Evolutionary conservation across 345 rosid genomes (phyloP).

Genomic region (Punica granatum): DNA sequence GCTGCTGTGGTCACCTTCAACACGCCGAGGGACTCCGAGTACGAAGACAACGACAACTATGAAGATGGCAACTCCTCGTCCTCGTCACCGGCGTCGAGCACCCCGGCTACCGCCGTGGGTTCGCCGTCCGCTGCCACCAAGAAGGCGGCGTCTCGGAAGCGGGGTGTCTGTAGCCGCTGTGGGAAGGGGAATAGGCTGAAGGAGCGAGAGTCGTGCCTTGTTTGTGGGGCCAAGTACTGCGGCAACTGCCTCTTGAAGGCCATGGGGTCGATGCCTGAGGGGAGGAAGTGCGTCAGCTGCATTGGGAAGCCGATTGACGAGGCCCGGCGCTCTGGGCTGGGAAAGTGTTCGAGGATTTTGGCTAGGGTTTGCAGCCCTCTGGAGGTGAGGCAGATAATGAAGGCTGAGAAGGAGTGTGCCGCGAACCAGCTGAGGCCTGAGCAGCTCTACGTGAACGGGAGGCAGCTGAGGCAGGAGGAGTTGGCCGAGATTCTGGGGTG

Average conservation of each 20-base stretch:
- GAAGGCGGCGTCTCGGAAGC: constrained; percentile 13
- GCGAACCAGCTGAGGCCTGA: constrained; percentile 62
- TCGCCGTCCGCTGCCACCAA: constrained; percentile 9
- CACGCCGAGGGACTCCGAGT: constrained; percentile 28
- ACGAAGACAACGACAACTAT: constrained; percentile 15
- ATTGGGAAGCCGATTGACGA: constrained; percentile 53
- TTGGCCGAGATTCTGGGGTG: constrained; percentile 40
- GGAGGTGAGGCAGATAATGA: constrained; percentile 56
- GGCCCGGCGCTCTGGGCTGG: constrained; percentile 30
- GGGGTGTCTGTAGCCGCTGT: constrained; percentile 44
- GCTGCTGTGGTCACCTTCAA: constrained; percentile 26
- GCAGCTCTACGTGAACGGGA: constrained; percentile 49
- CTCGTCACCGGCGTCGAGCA: constrained; percentile 15
- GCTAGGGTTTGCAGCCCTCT: constrained; percentile 31
- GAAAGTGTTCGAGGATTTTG: constrained; percentile 45
- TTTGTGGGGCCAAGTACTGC: constrained; percentile 51
- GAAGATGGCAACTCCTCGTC: constrained; percentile 16
- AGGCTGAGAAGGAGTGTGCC: constrained; percentile 50
- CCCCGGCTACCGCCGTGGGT: constrained; percentile 7
- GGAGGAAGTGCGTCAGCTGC: constrained; percentile 58
- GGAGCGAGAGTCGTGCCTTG: constrained; percentile 48
- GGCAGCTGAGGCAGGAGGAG: constrained; percentile 41
- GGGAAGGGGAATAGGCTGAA: constrained; percentile 33
- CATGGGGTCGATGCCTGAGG: constrained; percentile 79
- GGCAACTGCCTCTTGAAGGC: constrained; percentile 54